Percentiles rank a stretch among this genome's conserved stretches.
These are phyloP conservation scores for Euryodendron excelsum DNA, from an alignment of 148 eudicot species.

Conservation along the genomic window DNA sequence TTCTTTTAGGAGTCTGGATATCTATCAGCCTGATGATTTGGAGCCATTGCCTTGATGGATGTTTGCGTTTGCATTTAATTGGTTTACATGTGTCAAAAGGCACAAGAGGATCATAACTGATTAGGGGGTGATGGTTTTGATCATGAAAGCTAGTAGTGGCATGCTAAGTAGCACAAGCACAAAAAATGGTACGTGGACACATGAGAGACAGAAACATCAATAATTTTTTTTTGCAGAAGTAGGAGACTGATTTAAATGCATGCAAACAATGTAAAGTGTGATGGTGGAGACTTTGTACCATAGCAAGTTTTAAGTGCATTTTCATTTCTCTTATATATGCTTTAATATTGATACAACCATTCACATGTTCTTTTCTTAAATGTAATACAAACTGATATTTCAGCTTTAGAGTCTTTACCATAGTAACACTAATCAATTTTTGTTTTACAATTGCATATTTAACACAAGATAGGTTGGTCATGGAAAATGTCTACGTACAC, in stretches of 20 bases:
- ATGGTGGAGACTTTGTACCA: too few relatives aligned
- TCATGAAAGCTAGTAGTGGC: not conserved
- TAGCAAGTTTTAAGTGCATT: too few relatives aligned
- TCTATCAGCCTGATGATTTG: not conserved
- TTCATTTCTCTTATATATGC: too few relatives aligned
- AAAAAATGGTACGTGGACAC: too few relatives aligned
- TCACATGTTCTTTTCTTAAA: not conserved
- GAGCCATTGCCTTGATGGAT: slow-evolving; percentile 4
- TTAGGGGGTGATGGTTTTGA: not conserved
- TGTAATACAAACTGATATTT: not conserved
- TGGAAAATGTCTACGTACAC: not conserved
- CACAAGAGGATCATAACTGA: not conserved
- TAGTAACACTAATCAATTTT: too few relatives aligned
- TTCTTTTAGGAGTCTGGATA: not conserved
- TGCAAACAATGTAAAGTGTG: too few relatives aligned
- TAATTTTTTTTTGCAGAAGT: too few relatives aligned
- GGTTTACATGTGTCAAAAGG: not conserved
- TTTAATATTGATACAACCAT: not conserved
- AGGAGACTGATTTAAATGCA: too few relatives aligned
- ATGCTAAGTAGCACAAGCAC: not conserved
- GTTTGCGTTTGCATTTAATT: not conserved
- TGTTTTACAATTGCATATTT: too few relatives aligned
- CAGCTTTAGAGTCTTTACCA: not conserved
- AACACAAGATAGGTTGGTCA: not conserved
- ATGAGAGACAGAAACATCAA: too few relatives aligned